Percentiles rank a stretch among this genome's conserved stretches.
Conservation (phyloP, 768 basidiomycete genomes). For the Trametes sanguinea region DNA sequence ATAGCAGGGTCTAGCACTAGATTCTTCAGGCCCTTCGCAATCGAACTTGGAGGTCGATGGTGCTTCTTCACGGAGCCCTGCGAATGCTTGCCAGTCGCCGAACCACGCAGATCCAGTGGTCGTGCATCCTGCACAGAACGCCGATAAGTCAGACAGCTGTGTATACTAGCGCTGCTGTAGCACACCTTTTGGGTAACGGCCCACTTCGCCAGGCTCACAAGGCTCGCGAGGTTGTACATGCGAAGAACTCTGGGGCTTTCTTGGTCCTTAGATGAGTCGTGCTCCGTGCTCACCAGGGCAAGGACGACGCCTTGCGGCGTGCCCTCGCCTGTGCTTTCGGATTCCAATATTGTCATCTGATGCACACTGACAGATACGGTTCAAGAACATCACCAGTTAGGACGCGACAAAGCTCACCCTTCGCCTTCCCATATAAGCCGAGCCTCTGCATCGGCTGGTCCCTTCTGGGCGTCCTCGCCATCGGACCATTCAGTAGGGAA, state of each 20-base stretch:
- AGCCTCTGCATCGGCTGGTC: slow-evolving; percentile 71
- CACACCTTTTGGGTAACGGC: slow-evolving; percentile 64
- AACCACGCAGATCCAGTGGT: slow-evolving; percentile 60
- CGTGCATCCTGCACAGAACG: slow-evolving; percentile 47
- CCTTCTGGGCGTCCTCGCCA: slow-evolving; percentile 41
- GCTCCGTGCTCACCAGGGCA: slow-evolving; percentile 67
- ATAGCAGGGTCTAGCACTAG: slow-evolving; percentile 49
- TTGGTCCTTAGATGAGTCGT: slow-evolving; percentile 52
- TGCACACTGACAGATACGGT: slow-evolving; percentile 52
- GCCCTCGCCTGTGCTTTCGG: slow-evolving; percentile 55
- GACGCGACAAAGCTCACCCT: slow-evolving; percentile 47
- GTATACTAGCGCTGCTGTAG: neutral
- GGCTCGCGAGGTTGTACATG: slow-evolving; percentile 82
- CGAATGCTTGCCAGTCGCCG: slow-evolving; percentile 48
- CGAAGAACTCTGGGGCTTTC: slow-evolving; percentile 61
- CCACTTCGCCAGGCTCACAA: slow-evolving; percentile 77
- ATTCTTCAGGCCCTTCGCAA: slow-evolving; percentile 65
- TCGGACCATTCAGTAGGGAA: slow-evolving; percentile 73
- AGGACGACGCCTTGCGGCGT: slow-evolving; percentile 75
- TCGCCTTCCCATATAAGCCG: slow-evolving; percentile 77
- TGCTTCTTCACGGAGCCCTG: slow-evolving; percentile 36
- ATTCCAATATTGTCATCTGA: slow-evolving; percentile 77
- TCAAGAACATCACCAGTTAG: neutral
- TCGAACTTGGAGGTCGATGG: slow-evolving; percentile 55
- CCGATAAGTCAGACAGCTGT: neutral